phyloP scores from a whole-genome alignment of 1,284 basidiomycete genomes.

The Erythrobasidium hasegawianum region DNA sequence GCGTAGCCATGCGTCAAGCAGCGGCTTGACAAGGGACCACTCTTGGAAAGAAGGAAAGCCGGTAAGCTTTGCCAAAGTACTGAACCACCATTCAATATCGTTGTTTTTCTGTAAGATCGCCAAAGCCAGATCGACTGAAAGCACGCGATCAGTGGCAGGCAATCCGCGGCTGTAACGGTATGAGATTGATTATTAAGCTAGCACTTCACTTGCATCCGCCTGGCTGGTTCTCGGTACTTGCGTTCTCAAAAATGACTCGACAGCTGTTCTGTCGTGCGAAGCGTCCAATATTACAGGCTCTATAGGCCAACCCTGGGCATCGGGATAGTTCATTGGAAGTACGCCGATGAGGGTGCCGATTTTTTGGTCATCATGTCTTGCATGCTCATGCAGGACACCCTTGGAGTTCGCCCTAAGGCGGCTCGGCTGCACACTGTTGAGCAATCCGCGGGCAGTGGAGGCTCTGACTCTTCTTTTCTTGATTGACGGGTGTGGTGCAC shows the following conservation, averaged over 20 bases:
- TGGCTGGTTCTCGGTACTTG: too few species aligned
- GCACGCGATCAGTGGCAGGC: not conserved
- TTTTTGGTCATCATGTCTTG: not conserved
- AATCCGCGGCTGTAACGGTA: constrained; percentile 12
- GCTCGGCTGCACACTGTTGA: not conserved
- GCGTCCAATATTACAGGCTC: not conserved
- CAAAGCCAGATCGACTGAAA: not conserved
- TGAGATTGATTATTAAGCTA: too few species aligned
- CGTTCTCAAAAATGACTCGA: not conserved
- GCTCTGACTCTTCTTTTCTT: too few species aligned
- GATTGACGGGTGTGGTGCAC: too few species aligned
- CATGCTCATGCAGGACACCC: not conserved
- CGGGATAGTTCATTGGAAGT: not conserved
- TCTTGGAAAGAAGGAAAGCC: not conserved
- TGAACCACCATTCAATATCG: constrained; percentile 24
- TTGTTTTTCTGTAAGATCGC: not conserved
- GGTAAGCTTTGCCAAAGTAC: not conserved
- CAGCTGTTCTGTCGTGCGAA: not conserved
- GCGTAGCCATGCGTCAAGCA: not conserved
- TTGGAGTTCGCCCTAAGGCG: not conserved
- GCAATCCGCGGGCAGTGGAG: not conserved
- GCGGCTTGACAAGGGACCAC: not conserved
- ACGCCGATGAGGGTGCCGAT: not conserved
- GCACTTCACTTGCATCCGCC: too few species aligned
- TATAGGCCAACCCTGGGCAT: not conserved